Evolutionary conservation across 169 alveolate genomes (phyloP).

Genomic region (Eimeria sp.): DNA sequence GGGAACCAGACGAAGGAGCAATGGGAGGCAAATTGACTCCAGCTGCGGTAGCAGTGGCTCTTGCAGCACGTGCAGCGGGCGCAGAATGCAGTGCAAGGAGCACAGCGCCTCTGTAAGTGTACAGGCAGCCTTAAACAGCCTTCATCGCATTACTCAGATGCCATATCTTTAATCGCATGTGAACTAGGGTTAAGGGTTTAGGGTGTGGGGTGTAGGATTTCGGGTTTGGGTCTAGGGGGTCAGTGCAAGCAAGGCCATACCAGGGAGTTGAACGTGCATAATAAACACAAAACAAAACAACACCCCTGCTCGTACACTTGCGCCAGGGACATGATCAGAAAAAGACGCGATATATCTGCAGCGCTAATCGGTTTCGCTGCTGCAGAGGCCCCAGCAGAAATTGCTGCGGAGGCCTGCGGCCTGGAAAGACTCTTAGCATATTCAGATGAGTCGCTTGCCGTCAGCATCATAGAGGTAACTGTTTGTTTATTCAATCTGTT

Average conservation of each 20-base stretch:
- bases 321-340: not conserved
- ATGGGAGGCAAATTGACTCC: slow-evolving; percentile 24
- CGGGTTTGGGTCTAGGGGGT: not conserved
- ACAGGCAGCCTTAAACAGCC: not conserved
- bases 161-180: too few species aligned
- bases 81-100: not conserved
- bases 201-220: not conserved
- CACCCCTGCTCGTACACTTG: not conserved
- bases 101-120: not conserved
- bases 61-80: slow-evolving; percentile 5
- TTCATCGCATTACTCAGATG: not conserved
- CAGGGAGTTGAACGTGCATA: not conserved
- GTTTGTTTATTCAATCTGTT: too few species aligned
- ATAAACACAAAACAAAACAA: not conserved
- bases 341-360: not conserved
- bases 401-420: slow-evolving; percentile 47
- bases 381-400: slow-evolving; percentile 18
- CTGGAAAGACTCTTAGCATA: slow-evolving; percentile 24
- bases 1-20: slow-evolving; percentile 9
- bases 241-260: not conserved
- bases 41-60: slow-evolving; percentile 35
- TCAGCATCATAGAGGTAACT: slow-evolving; percentile 20
- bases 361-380: slow-evolving; percentile 43
- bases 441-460: slow-evolving; percentile 7
- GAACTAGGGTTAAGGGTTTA: not conserved